Conservation (phyloP, 1,284 basidiomycete genomes). For the Coniophora puteana region DNA sequence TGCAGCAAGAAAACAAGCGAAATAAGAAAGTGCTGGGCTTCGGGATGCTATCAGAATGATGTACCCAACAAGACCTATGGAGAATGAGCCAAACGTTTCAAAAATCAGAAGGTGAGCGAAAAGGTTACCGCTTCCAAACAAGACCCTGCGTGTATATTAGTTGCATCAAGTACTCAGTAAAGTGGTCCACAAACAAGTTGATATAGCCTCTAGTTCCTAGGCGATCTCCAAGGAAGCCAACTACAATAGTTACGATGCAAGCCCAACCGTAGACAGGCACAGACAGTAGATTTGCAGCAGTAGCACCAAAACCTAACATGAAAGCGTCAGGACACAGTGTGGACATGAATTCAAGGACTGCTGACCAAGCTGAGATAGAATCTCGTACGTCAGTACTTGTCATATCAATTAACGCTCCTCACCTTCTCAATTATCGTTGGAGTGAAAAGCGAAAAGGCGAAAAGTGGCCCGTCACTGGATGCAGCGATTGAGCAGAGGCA, state of each 20-base stretch:
- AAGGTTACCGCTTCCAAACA: slow-evolving; percentile 32
- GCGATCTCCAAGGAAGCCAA: slow-evolving; percentile 48
- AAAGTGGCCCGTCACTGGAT: slow-evolving; percentile 46
- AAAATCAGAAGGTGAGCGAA: not conserved
- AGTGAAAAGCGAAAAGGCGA: slow-evolving; percentile 52
- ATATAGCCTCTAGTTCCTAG: slow-evolving; percentile 41
- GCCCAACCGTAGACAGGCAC: slow-evolving; percentile 49
- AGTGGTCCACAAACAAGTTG: slow-evolving; percentile 36
- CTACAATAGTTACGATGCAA: slow-evolving; percentile 43
- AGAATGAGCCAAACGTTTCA: not conserved
- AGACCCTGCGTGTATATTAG: slow-evolving; percentile 16
- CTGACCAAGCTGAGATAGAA: too few species aligned
- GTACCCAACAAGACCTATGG: slow-evolving; percentile 41
- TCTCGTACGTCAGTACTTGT: not conserved
- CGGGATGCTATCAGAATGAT: slow-evolving; percentile 46
- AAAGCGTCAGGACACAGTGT: slow-evolving; percentile 1
- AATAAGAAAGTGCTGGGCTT: slow-evolving; percentile 40
- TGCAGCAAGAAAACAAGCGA: slow-evolving; percentile 43
- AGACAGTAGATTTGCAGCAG: slow-evolving; percentile 49
- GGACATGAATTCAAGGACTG: too few species aligned
- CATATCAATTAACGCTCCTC: slow-evolving; percentile 3
- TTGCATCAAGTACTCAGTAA: slow-evolving; percentile 10
- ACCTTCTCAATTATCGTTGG: slow-evolving; percentile 51
- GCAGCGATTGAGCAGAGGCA: slow-evolving; percentile 1
- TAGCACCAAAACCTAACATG: slow-evolving; percentile 45